Conservation (phyloP, 2,329 filamentous ascomycete species). For the Nothopassalora personata region DNA sequence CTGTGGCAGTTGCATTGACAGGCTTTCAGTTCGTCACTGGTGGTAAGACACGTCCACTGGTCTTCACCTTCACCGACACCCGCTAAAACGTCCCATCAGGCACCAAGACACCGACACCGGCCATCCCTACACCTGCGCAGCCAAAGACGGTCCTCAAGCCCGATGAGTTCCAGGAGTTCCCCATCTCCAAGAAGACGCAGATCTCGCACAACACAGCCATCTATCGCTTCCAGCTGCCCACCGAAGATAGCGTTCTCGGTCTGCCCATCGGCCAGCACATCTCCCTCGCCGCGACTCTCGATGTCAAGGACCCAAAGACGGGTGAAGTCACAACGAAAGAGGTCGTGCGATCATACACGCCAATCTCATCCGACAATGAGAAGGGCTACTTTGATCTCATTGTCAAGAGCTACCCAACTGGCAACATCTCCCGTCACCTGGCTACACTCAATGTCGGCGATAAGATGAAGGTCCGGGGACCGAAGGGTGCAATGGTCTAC, state of each 20-base stretch:
- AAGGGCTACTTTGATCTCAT: conserved; percentile 91
- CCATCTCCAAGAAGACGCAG: conserved; percentile 88
- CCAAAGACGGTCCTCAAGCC: conserved; percentile 81
- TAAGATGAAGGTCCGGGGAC: conserved; percentile 82
- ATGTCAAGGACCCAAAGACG: conserved; percentile 56
- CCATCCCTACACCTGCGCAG: conserved; percentile 44
- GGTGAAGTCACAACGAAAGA: conserved; percentile 72
- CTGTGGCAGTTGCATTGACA: conserved; percentile 24
- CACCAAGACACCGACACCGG: not conserved
- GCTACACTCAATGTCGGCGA: conserved; percentile 76
- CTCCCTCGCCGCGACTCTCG: conserved; percentile 79
- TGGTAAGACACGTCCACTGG: conserved; percentile 5
- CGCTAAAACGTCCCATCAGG: not conserved
- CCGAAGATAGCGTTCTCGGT: conserved; percentile 74
- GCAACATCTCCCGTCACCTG: conserved; percentile 94
- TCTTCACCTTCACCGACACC: not conserved
- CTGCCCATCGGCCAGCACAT: conserved; percentile 99
- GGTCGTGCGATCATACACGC: conserved; percentile 86
- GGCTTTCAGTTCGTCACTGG: conserved; percentile 9
- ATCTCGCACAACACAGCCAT: conserved; percentile 98
- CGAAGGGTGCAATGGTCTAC: conserved; percentile 98
- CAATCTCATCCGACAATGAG: conserved; percentile 82
- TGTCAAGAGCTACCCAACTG: conserved; percentile 95
- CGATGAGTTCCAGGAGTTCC: conserved; percentile 82
- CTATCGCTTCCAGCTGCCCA: conserved; percentile 90